A percentile compares a stretch with the other conserved stretches of the same genome.
These are phyloP conservation scores for Brassica nigra DNA, from an alignment of 345 rosid genomes.

Conservation along the genomic window DNA sequence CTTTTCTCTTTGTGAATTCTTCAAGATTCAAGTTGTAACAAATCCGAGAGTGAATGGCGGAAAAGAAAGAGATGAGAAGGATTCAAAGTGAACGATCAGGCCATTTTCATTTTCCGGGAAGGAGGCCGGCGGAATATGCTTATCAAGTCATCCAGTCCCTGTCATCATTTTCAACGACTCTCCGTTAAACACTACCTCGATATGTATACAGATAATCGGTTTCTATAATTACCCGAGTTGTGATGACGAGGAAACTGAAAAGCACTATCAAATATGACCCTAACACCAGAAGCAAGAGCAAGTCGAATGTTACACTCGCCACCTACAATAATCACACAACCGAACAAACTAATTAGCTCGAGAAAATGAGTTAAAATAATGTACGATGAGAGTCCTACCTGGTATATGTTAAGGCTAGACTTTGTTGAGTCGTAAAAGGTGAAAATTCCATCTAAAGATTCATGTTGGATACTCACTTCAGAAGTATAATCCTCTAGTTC, in stretches of 20 bases:
- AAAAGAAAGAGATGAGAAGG: background rate
- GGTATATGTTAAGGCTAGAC: slow-evolving; percentile 80
- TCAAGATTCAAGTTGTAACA: slow-evolving; percentile 11
- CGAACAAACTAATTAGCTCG: background rate
- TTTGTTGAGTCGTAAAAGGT: slow-evolving; percentile 85
- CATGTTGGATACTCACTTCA: slow-evolving; percentile 78
- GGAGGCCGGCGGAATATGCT: slow-evolving; percentile 91
- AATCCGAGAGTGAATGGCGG: background rate
- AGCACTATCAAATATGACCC: slow-evolving; percentile 90
- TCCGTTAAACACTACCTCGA: background rate
- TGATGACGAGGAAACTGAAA: slow-evolving; percentile 90
- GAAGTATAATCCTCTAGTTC: slow-evolving; percentile 80
- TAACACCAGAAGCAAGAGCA: slow-evolving; percentile 84
- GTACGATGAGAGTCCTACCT: slow-evolving; percentile 49
- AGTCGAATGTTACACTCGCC: slow-evolving; percentile 97
- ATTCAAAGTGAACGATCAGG: slow-evolving; percentile 36
- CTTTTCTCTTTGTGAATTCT: slow-evolving; percentile 19
- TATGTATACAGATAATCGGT: background rate
- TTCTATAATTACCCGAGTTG: slow-evolving; percentile 74
- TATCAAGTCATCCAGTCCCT: slow-evolving; percentile 97
- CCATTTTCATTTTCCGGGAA: slow-evolving; percentile 79
- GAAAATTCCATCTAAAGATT: slow-evolving; percentile 77
- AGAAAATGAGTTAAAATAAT: background rate
- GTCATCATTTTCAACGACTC: slow-evolving; percentile 28
- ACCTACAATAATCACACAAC: slow-evolving; percentile 54